A percentile compares a stretch with the other conserved stretches of the same genome.
These are phyloP conservation scores for Solanum gandarillasii DNA, from an alignment of 257 asterid genomes.

Conservation along the genomic window DNA sequence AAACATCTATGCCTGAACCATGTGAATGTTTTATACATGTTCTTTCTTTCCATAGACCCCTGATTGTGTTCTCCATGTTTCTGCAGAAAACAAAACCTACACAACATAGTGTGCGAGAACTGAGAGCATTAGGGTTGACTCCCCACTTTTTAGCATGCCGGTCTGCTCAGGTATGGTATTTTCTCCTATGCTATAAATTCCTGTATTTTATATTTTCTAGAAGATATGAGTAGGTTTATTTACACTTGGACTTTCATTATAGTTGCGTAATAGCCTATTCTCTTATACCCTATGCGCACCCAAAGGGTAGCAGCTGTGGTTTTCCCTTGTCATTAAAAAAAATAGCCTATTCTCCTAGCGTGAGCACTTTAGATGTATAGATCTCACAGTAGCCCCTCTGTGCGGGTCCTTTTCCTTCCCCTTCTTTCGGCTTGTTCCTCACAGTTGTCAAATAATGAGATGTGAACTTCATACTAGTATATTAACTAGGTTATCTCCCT, in stretches of 20 bases:
- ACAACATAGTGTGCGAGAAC: conserved; percentile 77
- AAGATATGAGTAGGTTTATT: background rate
- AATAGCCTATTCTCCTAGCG: background rate
- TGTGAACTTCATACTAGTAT: background rate
- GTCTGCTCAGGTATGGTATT: conserved; percentile 41
- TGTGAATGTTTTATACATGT: background rate
- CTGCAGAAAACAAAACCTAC: conserved; percentile 84
- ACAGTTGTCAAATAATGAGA: background rate
- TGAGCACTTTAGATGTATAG: background rate
- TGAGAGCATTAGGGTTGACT: conserved; percentile 60
- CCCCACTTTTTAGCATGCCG: conserved; percentile 78
- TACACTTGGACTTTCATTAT: background rate
- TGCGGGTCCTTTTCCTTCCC: background rate
- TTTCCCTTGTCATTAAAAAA: no score
- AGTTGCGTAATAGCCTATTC: background rate
- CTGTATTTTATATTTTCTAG: background rate
- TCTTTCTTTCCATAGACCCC: background rate
- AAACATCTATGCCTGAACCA: background rate
- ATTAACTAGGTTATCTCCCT: background rate
- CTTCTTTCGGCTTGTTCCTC: background rate
- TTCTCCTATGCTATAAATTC: background rate
- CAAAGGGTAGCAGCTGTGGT: no score
- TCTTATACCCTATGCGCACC: background rate
- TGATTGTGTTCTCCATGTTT: background rate
- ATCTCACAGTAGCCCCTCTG: background rate